These are phyloP conservation scores for Inonotus obliquus DNA, from an alignment of 1,284 basidiomycete species.

Conservation along the genomic window DNA sequence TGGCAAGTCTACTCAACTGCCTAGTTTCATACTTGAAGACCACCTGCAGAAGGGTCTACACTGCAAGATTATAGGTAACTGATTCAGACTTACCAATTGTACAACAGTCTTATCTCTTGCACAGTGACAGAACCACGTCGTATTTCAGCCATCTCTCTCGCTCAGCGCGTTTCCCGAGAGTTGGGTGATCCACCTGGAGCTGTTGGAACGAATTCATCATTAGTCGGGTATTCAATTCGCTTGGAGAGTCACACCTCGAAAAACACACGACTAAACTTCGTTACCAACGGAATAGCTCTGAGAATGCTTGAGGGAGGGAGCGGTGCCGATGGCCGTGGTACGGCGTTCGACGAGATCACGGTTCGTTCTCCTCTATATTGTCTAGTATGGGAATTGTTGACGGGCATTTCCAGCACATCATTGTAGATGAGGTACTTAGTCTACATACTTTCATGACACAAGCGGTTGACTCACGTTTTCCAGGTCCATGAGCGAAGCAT, in stretches of 20 bases:
- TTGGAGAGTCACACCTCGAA: conserved; percentile 84
- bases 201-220: conserved; percentile 77
- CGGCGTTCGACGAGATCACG: conserved; percentile 92
- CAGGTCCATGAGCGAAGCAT: conserved; percentile 91
- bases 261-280: conserved; percentile 78
- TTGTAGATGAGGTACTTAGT: conserved; percentile 77
- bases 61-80: conserved; percentile 74
- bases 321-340: conserved; percentile 59
- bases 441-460: not conserved
- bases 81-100: not conserved
- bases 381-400: not conserved
- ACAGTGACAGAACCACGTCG: conserved; percentile 90
- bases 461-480: not conserved
- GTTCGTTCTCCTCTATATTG: conserved; percentile 37
- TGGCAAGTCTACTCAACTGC: conserved; percentile 97
- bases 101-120: not conserved
- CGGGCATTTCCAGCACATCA: conserved; percentile 58
- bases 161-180: conserved; percentile 92
- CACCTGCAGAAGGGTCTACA: conserved; percentile 76
- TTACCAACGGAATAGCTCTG: conserved; percentile 94
- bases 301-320: conserved; percentile 90
- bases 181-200: conserved; percentile 81
- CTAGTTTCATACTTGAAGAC: conserved; percentile 92
- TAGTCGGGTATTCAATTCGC: conserved; percentile 95
- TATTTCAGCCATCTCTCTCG: conserved; percentile 96